Evolutionary conservation across 2,329 filamentous ascomycete species (phyloP).

Genomic region (Botryosphaeria dothidea): DNA sequence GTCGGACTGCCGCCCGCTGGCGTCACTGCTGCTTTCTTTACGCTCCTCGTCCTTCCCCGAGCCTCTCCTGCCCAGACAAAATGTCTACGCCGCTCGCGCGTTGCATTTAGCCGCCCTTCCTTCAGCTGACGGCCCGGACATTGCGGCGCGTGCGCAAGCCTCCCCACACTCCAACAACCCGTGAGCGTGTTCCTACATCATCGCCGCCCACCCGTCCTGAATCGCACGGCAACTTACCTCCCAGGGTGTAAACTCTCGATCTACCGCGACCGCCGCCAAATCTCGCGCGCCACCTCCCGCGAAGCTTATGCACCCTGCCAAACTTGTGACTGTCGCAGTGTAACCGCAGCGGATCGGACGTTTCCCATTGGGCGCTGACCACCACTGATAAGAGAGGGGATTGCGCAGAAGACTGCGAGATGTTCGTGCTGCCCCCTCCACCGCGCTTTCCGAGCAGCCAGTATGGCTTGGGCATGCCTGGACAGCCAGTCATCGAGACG

Average conservation of each 20-base stretch:
- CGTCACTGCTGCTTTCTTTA: background rate
- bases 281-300: background rate
- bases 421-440: constrained; percentile 20
- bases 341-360: constrained; percentile 1
- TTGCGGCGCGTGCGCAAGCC: constrained; percentile 18
- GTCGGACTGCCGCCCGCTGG: background rate
- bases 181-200: constrained; percentile 19
- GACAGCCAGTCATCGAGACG: constrained; percentile 72
- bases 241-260: constrained; percentile 1
- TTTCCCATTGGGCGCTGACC: constrained; percentile 17
- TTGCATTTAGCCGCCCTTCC: constrained; percentile 17
- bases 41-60: background rate
- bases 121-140: constrained; percentile 9
- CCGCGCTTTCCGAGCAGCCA: constrained; percentile 68
- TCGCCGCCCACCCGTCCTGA: constrained; percentile 15
- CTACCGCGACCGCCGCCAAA: constrained; percentile 1
- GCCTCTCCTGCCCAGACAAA: background rate
- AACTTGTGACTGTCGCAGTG: constrained; percentile 2
- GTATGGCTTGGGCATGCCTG: constrained; percentile 42
- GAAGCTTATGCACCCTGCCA: constrained; percentile 14
- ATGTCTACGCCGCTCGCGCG: constrained; percentile 8
- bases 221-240: background rate
- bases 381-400: constrained; percentile 12
- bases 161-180: constrained; percentile 11
- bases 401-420: constrained; percentile 4